Percentiles rank a stretch among this genome's conserved stretches.
Conservation (phyloP, 352 stramenopile species). For the Pythium apleroticum region DNA sequence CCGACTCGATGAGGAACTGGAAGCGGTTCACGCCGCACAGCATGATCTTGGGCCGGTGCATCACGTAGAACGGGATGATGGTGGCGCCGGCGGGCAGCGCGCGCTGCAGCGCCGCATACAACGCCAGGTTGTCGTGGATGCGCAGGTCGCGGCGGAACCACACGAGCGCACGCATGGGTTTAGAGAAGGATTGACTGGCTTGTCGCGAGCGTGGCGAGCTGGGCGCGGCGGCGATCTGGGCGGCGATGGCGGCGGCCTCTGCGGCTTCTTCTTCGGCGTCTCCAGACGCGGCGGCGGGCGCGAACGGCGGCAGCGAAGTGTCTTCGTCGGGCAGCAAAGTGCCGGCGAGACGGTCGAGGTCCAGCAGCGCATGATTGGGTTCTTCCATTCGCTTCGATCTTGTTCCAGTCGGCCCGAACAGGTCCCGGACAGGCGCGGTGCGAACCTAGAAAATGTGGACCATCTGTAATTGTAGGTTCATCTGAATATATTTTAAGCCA, state of each 20-base stretch:
- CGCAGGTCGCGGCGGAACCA: conserved; percentile 97
- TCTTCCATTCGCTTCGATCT: conserved; percentile 32
- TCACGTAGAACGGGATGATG: conserved; percentile 88
- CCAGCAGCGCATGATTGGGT: conserved; percentile 29
- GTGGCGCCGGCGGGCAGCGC: conserved; percentile 29
- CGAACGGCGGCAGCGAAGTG: conserved; percentile 28
- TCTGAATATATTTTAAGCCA: too few relatives aligned
- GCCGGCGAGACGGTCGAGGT: conserved; percentile 39
- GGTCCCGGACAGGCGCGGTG: too few relatives aligned
- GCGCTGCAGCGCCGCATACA: conserved; percentile 72
- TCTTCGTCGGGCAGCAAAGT: conserved; percentile 41
- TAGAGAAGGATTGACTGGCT: neutral
- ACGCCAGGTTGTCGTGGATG: conserved; percentile 95
- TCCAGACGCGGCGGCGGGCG: conserved; percentile 14
- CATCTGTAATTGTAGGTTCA: too few relatives aligned
- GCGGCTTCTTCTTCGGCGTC: conserved; percentile 30
- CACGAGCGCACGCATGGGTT: conserved; percentile 52
- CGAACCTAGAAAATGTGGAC: neutral
- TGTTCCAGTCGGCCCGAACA: conserved; percentile 12
- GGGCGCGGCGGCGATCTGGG: conserved; percentile 26
- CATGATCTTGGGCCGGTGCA: conserved; percentile 87
- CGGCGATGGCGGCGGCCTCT: conserved; percentile 38
- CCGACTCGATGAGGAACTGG: conserved; percentile 94
- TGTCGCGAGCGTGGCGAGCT: neutral
- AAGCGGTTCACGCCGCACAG: conserved; percentile 77